Base-by-base conservation (phyloP, 2,329 filamentous ascomycete species). In the Hymenoscyphus fraxineus region DNA sequence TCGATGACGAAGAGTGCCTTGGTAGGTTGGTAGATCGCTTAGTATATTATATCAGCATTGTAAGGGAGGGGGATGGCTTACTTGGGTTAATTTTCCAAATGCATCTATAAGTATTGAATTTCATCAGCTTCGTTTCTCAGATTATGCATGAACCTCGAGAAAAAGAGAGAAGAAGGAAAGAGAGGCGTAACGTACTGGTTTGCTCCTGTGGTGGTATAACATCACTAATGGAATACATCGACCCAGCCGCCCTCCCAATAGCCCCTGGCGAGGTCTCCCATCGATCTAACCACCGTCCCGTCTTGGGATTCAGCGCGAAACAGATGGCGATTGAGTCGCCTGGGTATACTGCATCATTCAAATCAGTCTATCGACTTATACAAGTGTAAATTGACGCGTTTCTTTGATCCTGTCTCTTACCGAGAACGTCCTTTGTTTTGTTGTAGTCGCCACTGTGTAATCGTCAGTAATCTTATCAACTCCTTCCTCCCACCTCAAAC, bases 1-100 rank as follows among this genome's bases (percentile, higher is more conserved):
- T 61, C 63, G 15, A 64, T 64, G 2, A 61, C 40, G 32, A 60
- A 58, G 19, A 64, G 59, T 39, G 59, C 47, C 57, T 64, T n/a
- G 35, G 3, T 35, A 35, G 32, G 15, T 27, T 27, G 27, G 27
- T 27, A 27, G 2, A 27, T 27, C 27, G 27, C 27, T 27, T 27
- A 27, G 27, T 27, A 27, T 27, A 27, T 27, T 27, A 27, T 27
- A 27, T 2, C 27, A 27, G 27, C 3, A 27, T 27, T 27, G 27
- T 27, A 27, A 27, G 27, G 27, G 1, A 27, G 27, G 27, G n/a
- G 56, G 38, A 31, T 7, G 10, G 32, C 27, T 40, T 44, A 64
- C 59, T 39, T 64, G 63, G 2, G 63, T 64, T 31, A 64, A 58
- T 47, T 19, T 40, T 51, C 59, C 63, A n/a, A 19, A 61, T 15